Evolutionary conservation across 2,329 filamentous ascomycete species (phyloP).

Genomic region (Podosphaera xanthii): DNA sequence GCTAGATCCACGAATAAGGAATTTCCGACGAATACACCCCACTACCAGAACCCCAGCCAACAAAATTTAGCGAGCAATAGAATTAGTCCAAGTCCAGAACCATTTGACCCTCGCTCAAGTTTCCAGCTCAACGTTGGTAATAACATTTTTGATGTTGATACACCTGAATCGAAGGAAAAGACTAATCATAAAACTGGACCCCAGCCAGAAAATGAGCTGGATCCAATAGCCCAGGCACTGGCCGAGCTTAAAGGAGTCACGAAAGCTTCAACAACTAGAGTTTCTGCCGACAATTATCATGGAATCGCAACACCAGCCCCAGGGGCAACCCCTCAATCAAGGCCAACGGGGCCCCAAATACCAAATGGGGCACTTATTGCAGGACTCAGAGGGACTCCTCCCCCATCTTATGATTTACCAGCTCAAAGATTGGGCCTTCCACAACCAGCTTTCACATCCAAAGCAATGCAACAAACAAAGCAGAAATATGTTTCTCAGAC

Average conservation of each 20-base stretch:
- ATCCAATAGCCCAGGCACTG: constrained; percentile 79
- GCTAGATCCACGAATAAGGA: constrained; percentile 10
- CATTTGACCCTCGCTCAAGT: constrained; percentile 76
- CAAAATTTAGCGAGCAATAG: constrained; percentile 19
- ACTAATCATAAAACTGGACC: constrained; percentile 17
- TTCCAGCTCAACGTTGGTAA: constrained; percentile 86
- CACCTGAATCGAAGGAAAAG: constrained; percentile 40
- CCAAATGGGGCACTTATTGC: constrained; percentile 25
- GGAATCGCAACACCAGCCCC: constrained; percentile 71
- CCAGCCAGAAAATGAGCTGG: constrained; percentile 30
- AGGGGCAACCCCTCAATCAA: constrained; percentile 21
- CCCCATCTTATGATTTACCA: constrained; percentile 61
- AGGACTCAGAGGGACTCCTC: constrained; percentile 50
- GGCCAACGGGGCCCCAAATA: constrained; percentile 20
- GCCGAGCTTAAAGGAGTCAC: constrained; percentile 75
- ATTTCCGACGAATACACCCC: constrained; percentile 15
- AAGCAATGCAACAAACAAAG: constrained; percentile 86
- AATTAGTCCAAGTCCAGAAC: constrained; percentile 49
- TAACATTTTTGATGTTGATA: constrained; percentile 84
- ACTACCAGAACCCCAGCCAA: constrained; percentile 20
- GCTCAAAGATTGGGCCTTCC: constrained; percentile 68
- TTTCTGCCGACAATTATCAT: constrained; percentile 89
- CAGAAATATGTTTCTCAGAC: constrained; percentile 72
- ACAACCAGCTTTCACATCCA: constrained; percentile 74
- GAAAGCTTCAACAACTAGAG: constrained; percentile 60